phyloP scores from a whole-genome alignment of 140 eudicot genomes.

The Erigeron philadelphicus region DNA sequence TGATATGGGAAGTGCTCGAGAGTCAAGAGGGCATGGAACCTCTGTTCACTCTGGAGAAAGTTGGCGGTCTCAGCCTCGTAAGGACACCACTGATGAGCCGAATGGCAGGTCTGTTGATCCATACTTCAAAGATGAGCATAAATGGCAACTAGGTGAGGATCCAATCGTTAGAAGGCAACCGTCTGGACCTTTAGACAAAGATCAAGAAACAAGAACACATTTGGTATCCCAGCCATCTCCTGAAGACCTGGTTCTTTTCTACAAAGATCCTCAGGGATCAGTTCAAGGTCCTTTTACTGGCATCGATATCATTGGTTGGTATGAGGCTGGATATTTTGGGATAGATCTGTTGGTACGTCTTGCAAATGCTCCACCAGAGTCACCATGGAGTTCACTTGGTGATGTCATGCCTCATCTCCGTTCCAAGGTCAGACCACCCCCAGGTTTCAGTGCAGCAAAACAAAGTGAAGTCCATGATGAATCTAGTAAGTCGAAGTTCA shows the following conservation, averaged over 20 bases:
- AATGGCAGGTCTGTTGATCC: constrained; percentile 18
- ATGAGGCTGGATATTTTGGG: constrained; percentile 95
- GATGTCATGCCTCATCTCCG: constrained; percentile 98
- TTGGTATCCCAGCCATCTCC: constrained; percentile 56
- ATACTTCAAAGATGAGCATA: not conserved
- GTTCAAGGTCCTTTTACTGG: constrained; percentile 96
- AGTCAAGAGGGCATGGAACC: constrained; percentile 32
- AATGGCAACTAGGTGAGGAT: constrained; percentile 23
- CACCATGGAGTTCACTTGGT: constrained; percentile 67
- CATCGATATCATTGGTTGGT: constrained; percentile 84
- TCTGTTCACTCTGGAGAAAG: constrained; percentile 43
- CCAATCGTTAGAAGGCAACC: constrained; percentile 48
- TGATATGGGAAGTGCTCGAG: constrained; percentile 30
- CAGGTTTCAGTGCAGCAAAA: constrained; percentile 72
- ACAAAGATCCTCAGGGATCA: constrained; percentile 90
- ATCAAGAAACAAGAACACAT: constrained; percentile 36
- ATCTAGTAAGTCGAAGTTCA: constrained; percentile 32
- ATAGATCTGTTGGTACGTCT: constrained; percentile 71
- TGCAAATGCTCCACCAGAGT: constrained; percentile 65
- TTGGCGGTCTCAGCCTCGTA: constrained; percentile 57
- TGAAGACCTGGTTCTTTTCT: constrained; percentile 76
- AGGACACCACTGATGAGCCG: constrained; percentile 40
- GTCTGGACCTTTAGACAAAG: constrained; percentile 50
- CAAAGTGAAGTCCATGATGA: constrained; percentile 47
- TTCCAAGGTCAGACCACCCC: constrained; percentile 86